A percentile compares a stretch with the other conserved stretches of the same genome.
phyloP scores from a whole-genome alignment of 208 protist genomes.

The Wallacemonas sp. region DNA sequence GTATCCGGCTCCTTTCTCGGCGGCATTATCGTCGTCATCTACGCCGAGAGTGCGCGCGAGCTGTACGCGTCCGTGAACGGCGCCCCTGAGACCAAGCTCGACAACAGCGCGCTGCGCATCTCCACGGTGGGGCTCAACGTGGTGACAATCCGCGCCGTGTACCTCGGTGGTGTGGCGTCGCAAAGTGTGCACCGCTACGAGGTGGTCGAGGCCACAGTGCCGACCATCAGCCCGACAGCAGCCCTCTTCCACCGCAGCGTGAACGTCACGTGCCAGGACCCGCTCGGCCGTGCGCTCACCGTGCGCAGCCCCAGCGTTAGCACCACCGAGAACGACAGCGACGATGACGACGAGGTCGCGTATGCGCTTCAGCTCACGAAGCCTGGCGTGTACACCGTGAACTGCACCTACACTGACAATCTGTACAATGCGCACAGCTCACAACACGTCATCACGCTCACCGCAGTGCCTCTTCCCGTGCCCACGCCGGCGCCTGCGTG shows the following conservation, averaged over 20 bases:
- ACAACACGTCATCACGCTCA: slow-evolving; percentile 21
- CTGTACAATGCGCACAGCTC: slow-evolving; percentile 25
- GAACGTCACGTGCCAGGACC: slow-evolving; percentile 44
- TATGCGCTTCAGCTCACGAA: slow-evolving; percentile 18
- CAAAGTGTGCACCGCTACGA: slow-evolving; percentile 30
- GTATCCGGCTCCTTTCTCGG: slow-evolving; percentile 55
- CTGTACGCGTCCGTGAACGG: slow-evolving; percentile 56
- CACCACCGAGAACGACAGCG: background rate
- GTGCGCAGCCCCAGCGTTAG: slow-evolving; percentile 11
- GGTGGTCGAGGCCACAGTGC: slow-evolving; percentile 31
- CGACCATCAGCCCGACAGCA: slow-evolving; percentile 26
- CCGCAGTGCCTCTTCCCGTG: slow-evolving; percentile 31
- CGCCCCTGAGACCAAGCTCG: slow-evolving; percentile 9
- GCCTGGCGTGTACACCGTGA: slow-evolving; percentile 46
- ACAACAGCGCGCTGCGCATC: background rate
- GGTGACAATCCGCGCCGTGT: slow-evolving; percentile 23
- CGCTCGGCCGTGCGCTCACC: slow-evolving; percentile 21
- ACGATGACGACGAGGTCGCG: slow-evolving; percentile 15
- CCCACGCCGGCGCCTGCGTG: slow-evolving; percentile 42
- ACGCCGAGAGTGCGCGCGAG: slow-evolving; percentile 23
- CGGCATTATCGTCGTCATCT: slow-evolving; percentile 49
- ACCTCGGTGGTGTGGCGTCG: slow-evolving; percentile 44
- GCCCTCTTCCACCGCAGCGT: slow-evolving; percentile 32
- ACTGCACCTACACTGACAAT: slow-evolving; percentile 55
- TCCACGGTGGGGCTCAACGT: slow-evolving; percentile 4